Evolutionary conservation across 805 yeast genomes (phyloP), one percentile per base, ranked within the genome.

Genomic region (Isabelozyma heimii): DNA sequence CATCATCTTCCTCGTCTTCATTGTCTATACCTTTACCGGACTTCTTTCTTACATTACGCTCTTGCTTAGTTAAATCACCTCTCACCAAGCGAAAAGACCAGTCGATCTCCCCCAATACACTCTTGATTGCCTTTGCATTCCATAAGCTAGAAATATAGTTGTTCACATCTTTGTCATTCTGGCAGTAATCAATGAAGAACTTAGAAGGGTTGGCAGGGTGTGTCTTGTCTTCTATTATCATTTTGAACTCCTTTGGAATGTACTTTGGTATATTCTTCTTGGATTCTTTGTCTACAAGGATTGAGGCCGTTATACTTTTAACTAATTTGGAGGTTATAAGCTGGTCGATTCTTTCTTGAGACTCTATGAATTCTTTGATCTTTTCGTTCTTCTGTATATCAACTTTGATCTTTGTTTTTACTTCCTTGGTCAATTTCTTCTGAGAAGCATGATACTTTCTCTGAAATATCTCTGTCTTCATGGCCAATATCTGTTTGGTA

Each of bases 361-460:
- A 43, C 1, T 52, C 51, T n/a, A 72, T 50, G 39, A 70, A 65
- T 8, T 52, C 55, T 16, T 50, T 40, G 13, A 67, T 26, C 46
- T 38, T 40, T 49, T 45, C 37, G 56, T 54, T 13, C 37, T 50
- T 52, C 26, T 51, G 42, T 43, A 48, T 45, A 42, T 59, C 62
- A 40, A 42, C 56, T 30, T 53, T 43, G 20, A 43, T 45, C 16
- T 55, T 58, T 13, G 60, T 50, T 52, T 63, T 63, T 37, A 81
- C 62, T 17, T 63, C 70, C 37, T 77, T 75, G 30, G 55, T 59
- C 45, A 80, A 59, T 49, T 76, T 77, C 40, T 65, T 69, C 12
- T 67, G 46, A 0, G 80, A 66, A 8, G 77, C 75, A 56, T 80
- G 79, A 44, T 72, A 68, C 55, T 84, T 84, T 42, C 77, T 74